A percentile compares a stretch with the other conserved stretches of the same genome.
phyloP scores from a whole-genome alignment of 2,329 filamentous ascomycete species.

The Neobulgaria alba region DNA sequence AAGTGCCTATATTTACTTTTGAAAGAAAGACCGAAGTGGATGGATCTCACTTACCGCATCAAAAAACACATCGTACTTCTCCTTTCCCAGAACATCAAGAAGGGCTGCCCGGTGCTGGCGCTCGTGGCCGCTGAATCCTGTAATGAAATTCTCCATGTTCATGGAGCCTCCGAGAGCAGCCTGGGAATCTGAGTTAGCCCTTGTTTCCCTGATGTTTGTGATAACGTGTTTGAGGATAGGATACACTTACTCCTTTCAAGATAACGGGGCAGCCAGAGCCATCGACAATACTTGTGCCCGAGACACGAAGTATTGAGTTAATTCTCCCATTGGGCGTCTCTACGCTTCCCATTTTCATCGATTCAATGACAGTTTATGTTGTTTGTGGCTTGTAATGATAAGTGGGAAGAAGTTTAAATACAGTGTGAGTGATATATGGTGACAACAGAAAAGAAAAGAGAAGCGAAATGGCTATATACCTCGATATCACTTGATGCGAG shows the following conservation, averaged over 20 bases:
- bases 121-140: conserved; percentile 49
- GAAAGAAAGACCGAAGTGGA: too few relatives aligned
- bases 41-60: conserved; percentile 45
- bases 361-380: background rate
- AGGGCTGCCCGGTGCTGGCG: conserved; percentile 44
- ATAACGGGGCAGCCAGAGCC: conserved; percentile 31
- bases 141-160: conserved; percentile 53
- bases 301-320: conserved; percentile 22
- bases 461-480: too few relatives aligned
- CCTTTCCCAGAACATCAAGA: conserved; percentile 40
- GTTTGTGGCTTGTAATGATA: background rate
- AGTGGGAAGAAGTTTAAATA: too few relatives aligned
- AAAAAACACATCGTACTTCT: conserved; percentile 52
- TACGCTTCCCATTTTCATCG: too few relatives aligned
- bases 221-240: background rate
- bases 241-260: conserved; percentile 25
- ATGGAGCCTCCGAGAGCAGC: conserved; percentile 30
- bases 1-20: too few relatives aligned
- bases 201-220: background rate
- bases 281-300: conserved; percentile 34
- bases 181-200: conserved; percentile 27
- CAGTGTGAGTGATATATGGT: too few relatives aligned
- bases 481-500: too few relatives aligned
- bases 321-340: too few relatives aligned
- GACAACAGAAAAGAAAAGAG: too few relatives aligned